Evolutionary conservation across 352 stramenopile genomes (phyloP), one percentile per base, ranked within the genome.

Genomic region (Phytophthora hybrid): DNA sequence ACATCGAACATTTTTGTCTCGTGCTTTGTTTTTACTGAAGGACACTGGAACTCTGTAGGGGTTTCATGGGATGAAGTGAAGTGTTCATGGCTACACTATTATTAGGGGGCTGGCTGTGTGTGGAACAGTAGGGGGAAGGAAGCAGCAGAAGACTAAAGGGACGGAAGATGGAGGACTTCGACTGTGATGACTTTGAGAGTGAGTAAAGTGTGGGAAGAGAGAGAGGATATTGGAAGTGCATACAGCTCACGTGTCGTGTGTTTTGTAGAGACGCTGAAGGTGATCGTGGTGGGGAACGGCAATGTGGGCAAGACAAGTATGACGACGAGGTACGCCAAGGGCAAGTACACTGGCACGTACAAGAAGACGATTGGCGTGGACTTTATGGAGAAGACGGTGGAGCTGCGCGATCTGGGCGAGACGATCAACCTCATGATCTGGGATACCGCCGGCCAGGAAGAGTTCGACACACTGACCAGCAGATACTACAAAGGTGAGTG

Each of bases 251-350:
- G 18, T 29, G 14, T 8, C 46, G 16, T 66, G 34, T 66, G 34
- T 55, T 49, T 60, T 55, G 11, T 51, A 93, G 85, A 93, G 68
- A 94, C 84, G 19, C 81, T 93, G 63, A 95, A 95, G 71, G 77
- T 95, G 23, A 89, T 93, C 52, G 87, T 95, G 23, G 87, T 96
- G 31, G 87, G 90, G 31, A 96, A 97, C 72, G 89, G 83, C 41
- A 95, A 94, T 65, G 91, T 93, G 16, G 88, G 86, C 54, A 97
- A 97, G 69, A 95, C 90, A 19, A 93, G 84, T 41, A 89, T 96
- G 75, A 93, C 89, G 8, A 90, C 82, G 37, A 84, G 88, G 16
- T 95, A 93, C 59, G 86, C 89, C 52, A 93, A 93, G 66, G 87
- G 87, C 53, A 77, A 79, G 49, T 97, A 93, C 79, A 93, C 85